Conservation (phyloP, 306 rosid genomes). For the Boehmeria nivea region DNA sequence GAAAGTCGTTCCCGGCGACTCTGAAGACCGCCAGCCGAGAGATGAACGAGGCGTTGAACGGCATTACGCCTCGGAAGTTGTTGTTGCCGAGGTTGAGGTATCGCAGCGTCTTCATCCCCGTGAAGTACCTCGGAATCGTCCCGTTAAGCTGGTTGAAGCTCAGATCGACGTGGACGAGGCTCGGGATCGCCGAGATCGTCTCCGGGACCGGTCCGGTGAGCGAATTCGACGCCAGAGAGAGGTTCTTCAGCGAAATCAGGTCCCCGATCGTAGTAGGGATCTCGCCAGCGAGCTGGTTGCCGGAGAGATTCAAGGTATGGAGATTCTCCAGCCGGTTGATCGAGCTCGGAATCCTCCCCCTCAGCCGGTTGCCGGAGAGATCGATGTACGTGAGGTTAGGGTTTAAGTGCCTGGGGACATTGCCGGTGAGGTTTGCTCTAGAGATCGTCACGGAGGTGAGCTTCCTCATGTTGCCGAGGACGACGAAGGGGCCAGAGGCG, state of each 20-base stretch:
- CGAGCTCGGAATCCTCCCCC: constrained; percentile 59
- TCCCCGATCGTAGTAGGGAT: constrained; percentile 70
- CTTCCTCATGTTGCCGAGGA: constrained; percentile 62
- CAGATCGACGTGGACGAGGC: constrained; percentile 72
- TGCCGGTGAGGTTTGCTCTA: constrained; percentile 68
- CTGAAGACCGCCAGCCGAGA: constrained; percentile 48
- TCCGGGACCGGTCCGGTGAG: constrained; percentile 73
- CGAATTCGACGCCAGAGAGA: constrained; percentile 68
- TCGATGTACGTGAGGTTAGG: constrained; percentile 68
- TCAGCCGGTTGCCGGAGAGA: constrained; percentile 60
- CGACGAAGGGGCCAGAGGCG: constrained; percentile 71
- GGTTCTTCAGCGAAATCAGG: constrained; percentile 47
- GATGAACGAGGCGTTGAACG: constrained; percentile 61
- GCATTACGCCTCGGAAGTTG: constrained; percentile 63
- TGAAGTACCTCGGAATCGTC: constrained; percentile 67
- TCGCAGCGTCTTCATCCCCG: constrained; percentile 61
- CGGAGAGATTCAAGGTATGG: constrained; percentile 54
- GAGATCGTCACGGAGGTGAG: constrained; percentile 64
- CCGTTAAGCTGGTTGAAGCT: constrained; percentile 88
- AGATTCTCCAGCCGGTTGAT: constrained; percentile 58
- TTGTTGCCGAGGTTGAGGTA: constrained; percentile 78
- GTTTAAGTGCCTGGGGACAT: constrained; percentile 50
- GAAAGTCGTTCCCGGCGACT: constrained; percentile 53
- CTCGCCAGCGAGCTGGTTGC: constrained; percentile 53
- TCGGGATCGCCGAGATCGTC: constrained; percentile 61